Percentiles rank a stretch among this genome's conserved stretches.
Conservation (phyloP, 768 basidiomycete genomes). For the Termitomyces heimii region DNA sequence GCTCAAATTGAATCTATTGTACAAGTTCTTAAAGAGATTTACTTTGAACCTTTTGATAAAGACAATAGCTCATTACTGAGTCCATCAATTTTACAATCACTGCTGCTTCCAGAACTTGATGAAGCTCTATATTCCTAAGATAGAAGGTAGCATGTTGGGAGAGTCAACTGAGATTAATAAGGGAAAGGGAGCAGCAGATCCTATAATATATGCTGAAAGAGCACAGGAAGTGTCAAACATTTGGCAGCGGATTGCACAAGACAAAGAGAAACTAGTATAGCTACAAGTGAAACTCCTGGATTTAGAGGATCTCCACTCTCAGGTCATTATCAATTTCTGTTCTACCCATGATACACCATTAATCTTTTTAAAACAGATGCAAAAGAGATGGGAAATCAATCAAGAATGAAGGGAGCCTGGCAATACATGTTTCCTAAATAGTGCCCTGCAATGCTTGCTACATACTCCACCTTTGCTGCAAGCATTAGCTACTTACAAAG, state of each 20-base stretch:
- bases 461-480: slow-evolving; percentile 87
- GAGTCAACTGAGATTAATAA: too few relatives aligned
- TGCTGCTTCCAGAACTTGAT: too few relatives aligned
- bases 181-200: neutral
- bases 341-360: too few relatives aligned
- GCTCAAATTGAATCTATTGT: too few relatives aligned
- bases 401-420: too few relatives aligned
- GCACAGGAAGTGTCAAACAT: neutral
- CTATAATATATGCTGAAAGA: neutral
- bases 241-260: neutral
- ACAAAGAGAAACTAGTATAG: neutral
- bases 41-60: too few relatives aligned
- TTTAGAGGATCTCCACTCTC: neutral
- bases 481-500: slow-evolving; percentile 45
- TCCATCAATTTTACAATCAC: too few relatives aligned
- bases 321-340: neutral
- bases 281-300: neutral
- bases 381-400: too few relatives aligned
- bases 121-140: too few relatives aligned
- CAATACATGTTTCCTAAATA: slow-evolving; percentile 96
- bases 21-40: too few relatives aligned
- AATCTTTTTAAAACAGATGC: slow-evolving; percentile 1
- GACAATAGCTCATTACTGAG: too few relatives aligned
- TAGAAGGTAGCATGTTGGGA: neutral
- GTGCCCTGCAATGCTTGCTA: slow-evolving; percentile 86